Evolutionary conservation across 2,329 filamentous ascomycete genomes (phyloP).

Genomic region (Trichoderma sp.): DNA sequence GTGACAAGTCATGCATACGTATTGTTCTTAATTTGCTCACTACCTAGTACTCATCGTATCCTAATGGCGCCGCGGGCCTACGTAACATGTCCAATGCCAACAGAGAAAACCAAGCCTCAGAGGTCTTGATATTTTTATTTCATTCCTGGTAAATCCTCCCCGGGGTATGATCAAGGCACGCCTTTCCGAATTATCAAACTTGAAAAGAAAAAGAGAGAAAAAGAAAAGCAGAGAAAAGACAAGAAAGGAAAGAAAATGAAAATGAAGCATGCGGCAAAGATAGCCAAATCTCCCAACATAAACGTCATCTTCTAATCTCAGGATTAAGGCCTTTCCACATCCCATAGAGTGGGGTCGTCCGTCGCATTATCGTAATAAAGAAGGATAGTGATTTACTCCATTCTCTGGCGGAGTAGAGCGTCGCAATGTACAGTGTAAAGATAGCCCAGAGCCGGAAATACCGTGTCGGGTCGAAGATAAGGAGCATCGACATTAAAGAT

Average conservation of each 20-base stretch:
- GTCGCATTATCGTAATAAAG: neutral
- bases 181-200: neutral
- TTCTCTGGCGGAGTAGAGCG: neutral
- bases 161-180: slow-evolving; percentile 12
- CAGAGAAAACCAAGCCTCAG: neutral
- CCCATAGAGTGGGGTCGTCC: neutral
- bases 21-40: neutral
- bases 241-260: neutral
- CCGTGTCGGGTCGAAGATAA: neutral
- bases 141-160: slow-evolving; percentile 7
- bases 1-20: neutral
- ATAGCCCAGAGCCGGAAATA: neutral
- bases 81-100: slow-evolving; percentile 3
- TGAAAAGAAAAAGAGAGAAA: neutral
- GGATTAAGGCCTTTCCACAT: neutral
- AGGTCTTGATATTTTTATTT: neutral
- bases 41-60: neutral
- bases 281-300: neutral
- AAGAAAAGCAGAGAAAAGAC: neutral
- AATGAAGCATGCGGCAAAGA: neutral
- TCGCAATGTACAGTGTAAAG: neutral
- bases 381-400: neutral
- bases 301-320: neutral
- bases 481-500: neutral
- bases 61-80: neutral